phyloP scores from a whole-genome alignment of 768 basidiomycete genomes.

The Kockovaella imperatae region DNA sequence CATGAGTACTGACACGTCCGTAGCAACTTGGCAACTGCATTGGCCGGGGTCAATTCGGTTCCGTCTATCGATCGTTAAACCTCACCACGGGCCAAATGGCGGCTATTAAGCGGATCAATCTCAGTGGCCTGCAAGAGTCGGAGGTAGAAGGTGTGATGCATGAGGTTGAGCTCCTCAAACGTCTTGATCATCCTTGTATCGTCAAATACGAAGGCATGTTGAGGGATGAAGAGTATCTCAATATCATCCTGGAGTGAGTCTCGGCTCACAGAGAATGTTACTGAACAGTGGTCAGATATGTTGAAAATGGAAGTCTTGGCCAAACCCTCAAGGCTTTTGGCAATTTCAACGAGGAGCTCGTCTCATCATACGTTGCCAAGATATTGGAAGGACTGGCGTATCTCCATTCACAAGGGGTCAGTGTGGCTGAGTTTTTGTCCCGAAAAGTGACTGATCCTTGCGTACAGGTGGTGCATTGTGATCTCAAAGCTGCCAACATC shows the following conservation, averaged over 20 bases:
- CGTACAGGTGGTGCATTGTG: slow-evolving; percentile 83
- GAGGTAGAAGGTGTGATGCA: slow-evolving; percentile 86
- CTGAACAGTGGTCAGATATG: slow-evolving; percentile 57
- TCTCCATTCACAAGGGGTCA: slow-evolving; percentile 65
- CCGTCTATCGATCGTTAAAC: slow-evolving; percentile 90
- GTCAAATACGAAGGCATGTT: slow-evolving; percentile 97
- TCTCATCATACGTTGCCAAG: slow-evolving; percentile 88
- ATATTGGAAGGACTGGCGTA: slow-evolving; percentile 93
- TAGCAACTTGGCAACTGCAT: slow-evolving; percentile 98
- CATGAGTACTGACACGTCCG: slow-evolving; percentile 1
- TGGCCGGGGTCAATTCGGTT: slow-evolving; percentile 91
- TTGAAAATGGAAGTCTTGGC: slow-evolving; percentile 90
- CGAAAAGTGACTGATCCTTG: background rate
- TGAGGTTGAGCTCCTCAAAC: slow-evolving; percentile 87
- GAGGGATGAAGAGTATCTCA: slow-evolving; percentile 76
- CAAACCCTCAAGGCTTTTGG: slow-evolving; percentile 91
- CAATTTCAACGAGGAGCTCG: slow-evolving; percentile 81
- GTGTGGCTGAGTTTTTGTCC: slow-evolving; percentile 15
- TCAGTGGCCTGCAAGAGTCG: slow-evolving; percentile 82
- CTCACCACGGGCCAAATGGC: slow-evolving; percentile 92
- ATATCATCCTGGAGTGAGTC: slow-evolving; percentile 87
- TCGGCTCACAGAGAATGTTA: slow-evolving; percentile 3
- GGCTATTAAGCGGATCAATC: slow-evolving; percentile 92
- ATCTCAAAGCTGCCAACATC: slow-evolving; percentile 97
- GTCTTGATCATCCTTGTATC: slow-evolving; percentile 85